Conservation (phyloP, 129 eudicot genomes). For the Flaveria sonorensis region DNA sequence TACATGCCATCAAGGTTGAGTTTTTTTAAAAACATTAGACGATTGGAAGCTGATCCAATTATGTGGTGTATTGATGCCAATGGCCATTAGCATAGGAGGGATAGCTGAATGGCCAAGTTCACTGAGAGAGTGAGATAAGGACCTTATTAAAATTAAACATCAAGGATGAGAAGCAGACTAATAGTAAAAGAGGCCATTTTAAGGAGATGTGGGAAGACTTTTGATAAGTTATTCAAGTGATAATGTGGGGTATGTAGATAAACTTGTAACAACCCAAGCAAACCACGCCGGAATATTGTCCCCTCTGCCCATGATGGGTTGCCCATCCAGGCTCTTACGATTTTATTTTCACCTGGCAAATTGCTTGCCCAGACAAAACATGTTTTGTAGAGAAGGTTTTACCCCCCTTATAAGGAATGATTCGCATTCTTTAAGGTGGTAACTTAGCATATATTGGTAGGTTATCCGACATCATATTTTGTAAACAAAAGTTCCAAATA, state of each 20-base stretch:
- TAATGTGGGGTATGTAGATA: constrained; percentile 11
- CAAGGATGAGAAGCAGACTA: constrained; percentile 9
- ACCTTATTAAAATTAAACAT: constrained; percentile 4
- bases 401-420: too few species aligned
- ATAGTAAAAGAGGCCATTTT: constrained; percentile 1
- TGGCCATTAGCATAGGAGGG: background rate
- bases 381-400: too few species aligned
- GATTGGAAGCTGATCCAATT: background rate
- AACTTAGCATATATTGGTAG: constrained; percentile 4
- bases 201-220: background rate
- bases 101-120: background rate
- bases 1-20: constrained; percentile 8
- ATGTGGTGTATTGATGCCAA: background rate
- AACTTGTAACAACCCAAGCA: background rate
- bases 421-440: constrained; percentile 1
- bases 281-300: too few species aligned
- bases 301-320: too few species aligned
- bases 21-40: constrained; percentile 1
- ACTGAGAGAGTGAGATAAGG: background rate
- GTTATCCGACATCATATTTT: constrained; percentile 14
- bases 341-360: too few species aligned
- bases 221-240: background rate
- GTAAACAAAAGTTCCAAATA: too few species aligned
- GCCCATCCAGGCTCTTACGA: too few species aligned
- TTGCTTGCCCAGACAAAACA: too few species aligned